A percentile compares a stretch with the other conserved stretches of the same genome.
phyloP scores from a whole-genome alignment of 163 green algal species.

The Coccomyxa subellipsoidea region DNA sequence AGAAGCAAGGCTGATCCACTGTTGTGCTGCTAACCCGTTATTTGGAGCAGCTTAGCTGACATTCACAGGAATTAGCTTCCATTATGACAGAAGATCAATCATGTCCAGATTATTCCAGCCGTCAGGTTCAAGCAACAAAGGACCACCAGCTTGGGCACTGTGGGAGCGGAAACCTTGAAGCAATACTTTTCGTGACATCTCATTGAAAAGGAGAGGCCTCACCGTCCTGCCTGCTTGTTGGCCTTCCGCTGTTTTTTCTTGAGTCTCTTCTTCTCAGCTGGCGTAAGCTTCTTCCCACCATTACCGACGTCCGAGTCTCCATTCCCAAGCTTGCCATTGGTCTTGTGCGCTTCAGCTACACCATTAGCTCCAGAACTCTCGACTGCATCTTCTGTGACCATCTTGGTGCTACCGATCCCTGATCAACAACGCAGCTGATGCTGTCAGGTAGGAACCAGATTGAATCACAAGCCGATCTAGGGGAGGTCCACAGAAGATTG shows the following conservation, averaged over 20 bases:
- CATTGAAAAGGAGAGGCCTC: not conserved
- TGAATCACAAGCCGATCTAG: no score
- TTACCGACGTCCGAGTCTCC: not conserved
- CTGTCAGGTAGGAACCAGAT: no score
- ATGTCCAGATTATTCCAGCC: no score
- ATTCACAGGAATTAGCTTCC: no score
- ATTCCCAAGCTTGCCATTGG: not conserved
- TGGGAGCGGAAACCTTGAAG: not conserved
- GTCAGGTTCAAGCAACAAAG: no score
- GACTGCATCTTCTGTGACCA: not conserved
- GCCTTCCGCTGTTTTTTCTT: conserved; percentile 44
- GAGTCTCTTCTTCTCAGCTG: conserved; percentile 44
- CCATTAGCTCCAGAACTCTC: not conserved
- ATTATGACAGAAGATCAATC: no score
- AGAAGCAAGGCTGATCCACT: not conserved
- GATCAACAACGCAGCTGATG: not conserved
- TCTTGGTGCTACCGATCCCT: not conserved
- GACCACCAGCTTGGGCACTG: no score
- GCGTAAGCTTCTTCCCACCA: conserved; percentile 33
- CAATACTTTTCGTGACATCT: not conserved
- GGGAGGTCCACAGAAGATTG: no score
- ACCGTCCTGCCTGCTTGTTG: conserved; percentile 39
- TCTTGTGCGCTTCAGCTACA: not conserved
- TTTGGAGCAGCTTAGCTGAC: no score
- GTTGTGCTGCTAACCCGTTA: not conserved